Evolutionary conservation across 495 filamentous ascomycete genomes (phyloP).

Genomic region (Bathelium albidoporum): DNA sequence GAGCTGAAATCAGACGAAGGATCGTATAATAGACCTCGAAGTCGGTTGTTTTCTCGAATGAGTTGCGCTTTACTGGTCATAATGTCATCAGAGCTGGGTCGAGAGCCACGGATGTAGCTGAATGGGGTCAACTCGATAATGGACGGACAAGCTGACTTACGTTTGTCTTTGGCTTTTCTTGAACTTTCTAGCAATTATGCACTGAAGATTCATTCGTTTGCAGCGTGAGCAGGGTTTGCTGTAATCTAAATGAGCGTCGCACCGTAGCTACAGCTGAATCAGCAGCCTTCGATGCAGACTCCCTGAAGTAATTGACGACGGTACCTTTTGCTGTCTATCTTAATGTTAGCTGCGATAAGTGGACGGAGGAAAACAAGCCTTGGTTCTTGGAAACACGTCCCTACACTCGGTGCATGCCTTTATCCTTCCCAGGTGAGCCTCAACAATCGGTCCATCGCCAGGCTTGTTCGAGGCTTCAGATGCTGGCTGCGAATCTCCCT

Average conservation of each 20-base stretch:
- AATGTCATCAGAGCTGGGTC: background rate
- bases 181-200: background rate
- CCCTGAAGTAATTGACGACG: background rate
- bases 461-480: background rate
- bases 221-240: background rate
- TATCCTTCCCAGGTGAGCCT: background rate
- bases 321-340: background rate
- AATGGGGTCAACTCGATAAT: background rate
- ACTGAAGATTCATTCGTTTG: background rate
- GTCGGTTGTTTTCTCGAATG: background rate
- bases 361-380: background rate
- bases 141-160: background rate
- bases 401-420: constrained; percentile 2
- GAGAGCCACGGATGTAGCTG: background rate
- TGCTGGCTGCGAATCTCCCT: background rate
- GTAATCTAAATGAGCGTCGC: background rate
- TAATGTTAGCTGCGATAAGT: background rate
- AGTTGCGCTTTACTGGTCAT: background rate
- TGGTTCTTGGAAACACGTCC: background rate
- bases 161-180: constrained; percentile 4
- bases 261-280: background rate
- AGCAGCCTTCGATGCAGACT: background rate
- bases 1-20: background rate
- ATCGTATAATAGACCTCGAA: background rate
- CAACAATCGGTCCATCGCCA: background rate